Evolutionary conservation across 1,139 yeast species (phyloP).

Genomic region (Maudiozyma humilis): DNA sequence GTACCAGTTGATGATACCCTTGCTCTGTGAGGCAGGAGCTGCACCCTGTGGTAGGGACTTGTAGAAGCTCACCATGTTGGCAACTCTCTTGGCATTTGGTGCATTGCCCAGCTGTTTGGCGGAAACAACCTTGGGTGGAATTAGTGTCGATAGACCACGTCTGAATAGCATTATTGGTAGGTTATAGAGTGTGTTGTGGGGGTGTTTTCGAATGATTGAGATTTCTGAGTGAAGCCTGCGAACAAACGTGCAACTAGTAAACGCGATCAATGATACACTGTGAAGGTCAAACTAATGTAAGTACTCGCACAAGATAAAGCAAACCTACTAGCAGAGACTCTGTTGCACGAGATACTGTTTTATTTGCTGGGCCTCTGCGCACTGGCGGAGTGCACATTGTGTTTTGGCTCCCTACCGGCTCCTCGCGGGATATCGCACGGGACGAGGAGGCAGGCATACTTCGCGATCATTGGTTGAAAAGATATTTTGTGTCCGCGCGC

Average conservation of each 20-base stretch:
- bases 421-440: neutral
- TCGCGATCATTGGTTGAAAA: neutral
- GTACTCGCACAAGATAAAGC: no score
- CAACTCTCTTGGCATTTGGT: conserved; percentile 96
- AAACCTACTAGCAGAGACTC: no score
- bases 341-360: neutral
- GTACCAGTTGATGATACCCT: conserved; percentile 56
- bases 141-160: conserved; percentile 91
- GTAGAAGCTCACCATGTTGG: conserved; percentile 90
- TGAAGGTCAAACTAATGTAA: neutral
- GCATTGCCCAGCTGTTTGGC: conserved; percentile 90
- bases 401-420: neutral
- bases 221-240: neutral
- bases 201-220: neutral
- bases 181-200: neutral
- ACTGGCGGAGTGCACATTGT: neutral
- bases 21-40: conserved; percentile 55
- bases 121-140: conserved; percentile 98
- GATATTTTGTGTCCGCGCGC: no score
- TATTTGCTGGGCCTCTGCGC: neutral
- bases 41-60: conserved; percentile 93
- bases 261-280: neutral
- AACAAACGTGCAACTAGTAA: neutral
- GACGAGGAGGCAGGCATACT: neutral
- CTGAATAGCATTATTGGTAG: conserved; percentile 41